Evolutionary conservation across 768 basidiomycete genomes (phyloP).

Genomic region (Lentinula raphanica): DNA sequence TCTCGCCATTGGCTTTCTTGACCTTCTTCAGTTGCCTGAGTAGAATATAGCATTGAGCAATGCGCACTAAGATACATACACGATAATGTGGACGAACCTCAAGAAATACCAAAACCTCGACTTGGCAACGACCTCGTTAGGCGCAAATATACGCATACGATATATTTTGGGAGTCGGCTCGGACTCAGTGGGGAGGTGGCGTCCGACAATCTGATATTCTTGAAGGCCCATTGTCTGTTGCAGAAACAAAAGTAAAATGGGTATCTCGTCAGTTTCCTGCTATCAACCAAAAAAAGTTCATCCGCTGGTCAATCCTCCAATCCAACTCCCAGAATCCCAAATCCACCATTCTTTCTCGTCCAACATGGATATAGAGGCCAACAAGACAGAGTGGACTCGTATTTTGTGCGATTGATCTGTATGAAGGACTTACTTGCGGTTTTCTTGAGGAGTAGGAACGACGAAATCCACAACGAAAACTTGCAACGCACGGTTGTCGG

Average conservation of each 20-base stretch:
- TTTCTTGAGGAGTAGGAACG: background rate
- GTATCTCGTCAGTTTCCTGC: background rate
- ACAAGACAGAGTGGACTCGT: background rate
- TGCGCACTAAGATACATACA: too few relatives aligned
- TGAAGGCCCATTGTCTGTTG: slow-evolving; percentile 58
- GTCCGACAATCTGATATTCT: slow-evolving; percentile 97
- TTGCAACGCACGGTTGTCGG: background rate
- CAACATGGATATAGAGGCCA: background rate
- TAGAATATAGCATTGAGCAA: too few relatives aligned
- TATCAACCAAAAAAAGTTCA: background rate
- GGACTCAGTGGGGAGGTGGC: slow-evolving; percentile 90
- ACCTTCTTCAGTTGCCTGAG: slow-evolving; percentile 98
- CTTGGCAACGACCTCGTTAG: slow-evolving; percentile 98
- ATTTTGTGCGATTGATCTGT: background rate
- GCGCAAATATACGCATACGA: slow-evolving; percentile 99
- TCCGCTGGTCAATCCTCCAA: background rate
- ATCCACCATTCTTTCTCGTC: background rate
- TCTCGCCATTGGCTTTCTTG: slow-evolving; percentile 99
- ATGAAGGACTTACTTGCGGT: background rate
- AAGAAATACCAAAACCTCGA: slow-evolving; percentile 99
- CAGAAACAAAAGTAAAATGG: background rate
- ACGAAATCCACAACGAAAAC: background rate
- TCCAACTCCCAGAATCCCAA: background rate
- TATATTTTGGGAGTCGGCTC: slow-evolving; percentile 97
- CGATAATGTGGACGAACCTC: slow-evolving; percentile 45